Percentiles rank a stretch among this genome's conserved stretches.
Conservation (phyloP, 2,329 filamentous ascomycete genomes). For the Geosmithia morbida region DNA sequence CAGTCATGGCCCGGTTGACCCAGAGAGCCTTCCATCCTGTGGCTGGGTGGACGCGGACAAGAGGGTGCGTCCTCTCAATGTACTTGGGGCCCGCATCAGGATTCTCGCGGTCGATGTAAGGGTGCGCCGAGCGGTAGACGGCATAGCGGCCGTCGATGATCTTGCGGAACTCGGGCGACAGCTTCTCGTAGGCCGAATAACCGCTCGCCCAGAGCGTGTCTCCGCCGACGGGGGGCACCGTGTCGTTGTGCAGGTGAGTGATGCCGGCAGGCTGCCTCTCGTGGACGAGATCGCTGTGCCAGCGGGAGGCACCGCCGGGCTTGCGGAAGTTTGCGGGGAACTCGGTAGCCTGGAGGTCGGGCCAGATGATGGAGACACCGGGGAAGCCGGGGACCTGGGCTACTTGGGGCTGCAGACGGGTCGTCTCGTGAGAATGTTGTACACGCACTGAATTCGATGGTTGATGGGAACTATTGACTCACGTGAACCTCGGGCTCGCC, state of each 20-base stretch:
- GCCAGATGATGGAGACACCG: slow-evolving; percentile 39
- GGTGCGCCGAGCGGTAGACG: slow-evolving; percentile 29
- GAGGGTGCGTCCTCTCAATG: slow-evolving; percentile 34
- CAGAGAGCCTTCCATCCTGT: slow-evolving; percentile 43
- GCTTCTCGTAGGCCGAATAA: slow-evolving; percentile 42
- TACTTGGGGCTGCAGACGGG: slow-evolving; percentile 32
- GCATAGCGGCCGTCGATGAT: slow-evolving; percentile 32
- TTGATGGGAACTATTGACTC: slow-evolving; percentile 9
- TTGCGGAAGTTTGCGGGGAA: slow-evolving; percentile 45
- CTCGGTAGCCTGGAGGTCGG: slow-evolving; percentile 50
- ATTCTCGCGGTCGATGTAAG: slow-evolving; percentile 20
- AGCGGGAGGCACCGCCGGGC: slow-evolving; percentile 22
- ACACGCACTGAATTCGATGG: slow-evolving; percentile 24
- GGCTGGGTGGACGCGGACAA: slow-evolving; percentile 45
- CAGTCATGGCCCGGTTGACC: slow-evolving; percentile 34
- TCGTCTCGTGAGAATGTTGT: slow-evolving; percentile 40
- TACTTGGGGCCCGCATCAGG: slow-evolving; percentile 41
- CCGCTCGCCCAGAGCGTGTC: slow-evolving; percentile 50
- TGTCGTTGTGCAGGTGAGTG: slow-evolving; percentile 44
- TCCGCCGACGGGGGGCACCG: slow-evolving; percentile 40
- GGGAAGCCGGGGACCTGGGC: slow-evolving; percentile 34
- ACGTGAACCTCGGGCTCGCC: slow-evolving; percentile 20
- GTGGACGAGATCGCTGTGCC: slow-evolving; percentile 33
- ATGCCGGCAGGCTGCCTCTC: slow-evolving; percentile 35
- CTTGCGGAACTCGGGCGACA: slow-evolving; percentile 28